Evolutionary conservation across 768 basidiomycete species (phyloP).

Genomic region (Tulasnella sp.): DNA sequence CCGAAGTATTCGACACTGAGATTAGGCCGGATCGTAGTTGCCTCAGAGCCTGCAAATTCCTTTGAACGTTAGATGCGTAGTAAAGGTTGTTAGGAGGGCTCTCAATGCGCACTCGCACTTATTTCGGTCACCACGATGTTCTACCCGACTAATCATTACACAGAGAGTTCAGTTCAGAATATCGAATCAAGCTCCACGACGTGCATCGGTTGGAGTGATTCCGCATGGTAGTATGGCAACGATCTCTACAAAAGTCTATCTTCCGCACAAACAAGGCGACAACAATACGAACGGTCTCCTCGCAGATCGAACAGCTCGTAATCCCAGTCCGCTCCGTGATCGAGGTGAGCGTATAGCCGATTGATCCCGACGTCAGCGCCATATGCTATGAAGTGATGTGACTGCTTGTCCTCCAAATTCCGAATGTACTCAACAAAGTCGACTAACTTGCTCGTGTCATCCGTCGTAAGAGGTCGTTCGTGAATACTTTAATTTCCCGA

Average conservation of each 20-base stretch:
- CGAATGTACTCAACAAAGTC: neutral
- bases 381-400: neutral
- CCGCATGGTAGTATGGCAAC: no score
- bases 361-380: neutral
- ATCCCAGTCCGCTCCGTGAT: neutral
- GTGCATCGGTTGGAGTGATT: no score
- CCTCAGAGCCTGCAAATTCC: no score
- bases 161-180: no score
- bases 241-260: neutral
- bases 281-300: neutral
- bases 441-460: neutral
- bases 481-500: neutral
- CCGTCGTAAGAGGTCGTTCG: neutral
- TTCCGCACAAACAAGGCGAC: neutral
- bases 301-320: neutral
- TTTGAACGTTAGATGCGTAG: no score
- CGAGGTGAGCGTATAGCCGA: neutral
- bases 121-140: no score
- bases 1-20: no score
- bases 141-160: no score
- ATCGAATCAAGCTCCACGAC: no score
- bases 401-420: neutral
- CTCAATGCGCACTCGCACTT: no score
- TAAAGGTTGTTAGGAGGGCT: no score
- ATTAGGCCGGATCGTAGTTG: no score